phyloP scores from a whole-genome alignment of 768 basidiomycete genomes.

The Hygrophoropsis aurantiaca region DNA sequence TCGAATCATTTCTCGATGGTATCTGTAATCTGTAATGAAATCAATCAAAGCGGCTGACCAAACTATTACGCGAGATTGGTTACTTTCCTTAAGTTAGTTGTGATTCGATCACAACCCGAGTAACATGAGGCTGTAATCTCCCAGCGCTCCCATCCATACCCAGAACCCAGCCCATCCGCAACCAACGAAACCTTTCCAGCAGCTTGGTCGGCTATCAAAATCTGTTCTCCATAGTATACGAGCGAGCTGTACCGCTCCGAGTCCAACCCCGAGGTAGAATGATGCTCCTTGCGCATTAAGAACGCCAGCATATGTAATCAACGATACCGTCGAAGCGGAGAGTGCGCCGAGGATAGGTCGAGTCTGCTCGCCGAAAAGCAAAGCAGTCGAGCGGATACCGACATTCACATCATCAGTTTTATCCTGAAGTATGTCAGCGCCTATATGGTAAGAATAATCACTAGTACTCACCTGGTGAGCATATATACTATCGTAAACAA shows the following conservation, averaged over 20 bases:
- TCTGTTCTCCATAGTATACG: slow-evolving; percentile 75
- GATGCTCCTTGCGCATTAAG: slow-evolving; percentile 73
- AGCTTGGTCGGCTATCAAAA: slow-evolving; percentile 73
- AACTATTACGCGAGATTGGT: too few species aligned
- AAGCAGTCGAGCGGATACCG: slow-evolving; percentile 91
- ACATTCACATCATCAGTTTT: slow-evolving; percentile 85
- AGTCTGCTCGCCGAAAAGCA: slow-evolving; percentile 81
- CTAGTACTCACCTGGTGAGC: slow-evolving; percentile 85
- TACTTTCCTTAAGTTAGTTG: too few species aligned
- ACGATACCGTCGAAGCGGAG: slow-evolving; percentile 68
- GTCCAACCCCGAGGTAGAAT: slow-evolving; percentile 77
- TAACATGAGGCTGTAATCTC: slow-evolving; percentile 54
- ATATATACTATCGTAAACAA: slow-evolving; percentile 97
- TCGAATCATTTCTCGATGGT: too few species aligned
- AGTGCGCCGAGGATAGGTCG: slow-evolving; percentile 74
- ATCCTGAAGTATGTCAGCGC: slow-evolving; percentile 55
- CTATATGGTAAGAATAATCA: not conserved
- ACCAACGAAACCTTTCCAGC: slow-evolving; percentile 86
- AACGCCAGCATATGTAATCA: slow-evolving; percentile 77
- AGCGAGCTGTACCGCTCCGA: slow-evolving; percentile 75
- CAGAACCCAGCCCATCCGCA: slow-evolving; percentile 89
- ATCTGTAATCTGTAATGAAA: too few species aligned
- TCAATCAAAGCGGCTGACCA: too few species aligned
- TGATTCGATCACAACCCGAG: slow-evolving; percentile 1
- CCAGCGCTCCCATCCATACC: slow-evolving; percentile 79